phyloP scores from a whole-genome alignment of 108 stramenopile genomes.

The Skeletonema menzelii region DNA sequence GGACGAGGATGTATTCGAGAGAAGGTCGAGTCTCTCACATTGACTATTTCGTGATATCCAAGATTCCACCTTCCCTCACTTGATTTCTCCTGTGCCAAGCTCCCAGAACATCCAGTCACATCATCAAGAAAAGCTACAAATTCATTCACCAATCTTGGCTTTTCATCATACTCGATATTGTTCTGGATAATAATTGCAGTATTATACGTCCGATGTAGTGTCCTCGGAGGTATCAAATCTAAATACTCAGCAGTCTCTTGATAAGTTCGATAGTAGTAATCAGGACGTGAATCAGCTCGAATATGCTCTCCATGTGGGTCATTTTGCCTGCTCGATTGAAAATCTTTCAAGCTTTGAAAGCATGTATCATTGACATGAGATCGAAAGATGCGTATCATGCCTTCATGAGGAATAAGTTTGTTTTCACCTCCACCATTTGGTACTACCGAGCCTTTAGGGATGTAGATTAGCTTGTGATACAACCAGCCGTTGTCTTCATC shows the following conservation, averaged over 20 bases:
- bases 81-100: constrained; percentile 3
- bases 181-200: constrained; percentile 6
- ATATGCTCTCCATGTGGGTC: neutral
- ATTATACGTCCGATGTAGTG: neutral
- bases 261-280: constrained; percentile 21
- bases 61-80: constrained; percentile 24
- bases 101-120: constrained; percentile 10
- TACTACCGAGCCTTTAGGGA: neutral
- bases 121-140: constrained; percentile 16
- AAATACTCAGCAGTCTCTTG: constrained; percentile 17
- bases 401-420: constrained; percentile 11
- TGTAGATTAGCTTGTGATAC: constrained; percentile 1
- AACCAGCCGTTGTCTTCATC: constrained; percentile 3
- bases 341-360: constrained; percentile 17
- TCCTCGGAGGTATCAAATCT: constrained; percentile 6
- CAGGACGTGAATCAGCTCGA: constrained; percentile 19
- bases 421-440: neutral
- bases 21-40: constrained; percentile 7
- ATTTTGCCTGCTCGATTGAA: neutral
- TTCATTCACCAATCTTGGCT: constrained; percentile 26
- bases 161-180: constrained; percentile 26
- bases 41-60: constrained; percentile 32
- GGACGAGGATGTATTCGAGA: constrained; percentile 20
- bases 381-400: constrained; percentile 19
- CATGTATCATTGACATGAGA: constrained; percentile 23